phyloP scores from a whole-genome alignment of 352 stramenopile species.

The Globisporangium solare region DNA sequence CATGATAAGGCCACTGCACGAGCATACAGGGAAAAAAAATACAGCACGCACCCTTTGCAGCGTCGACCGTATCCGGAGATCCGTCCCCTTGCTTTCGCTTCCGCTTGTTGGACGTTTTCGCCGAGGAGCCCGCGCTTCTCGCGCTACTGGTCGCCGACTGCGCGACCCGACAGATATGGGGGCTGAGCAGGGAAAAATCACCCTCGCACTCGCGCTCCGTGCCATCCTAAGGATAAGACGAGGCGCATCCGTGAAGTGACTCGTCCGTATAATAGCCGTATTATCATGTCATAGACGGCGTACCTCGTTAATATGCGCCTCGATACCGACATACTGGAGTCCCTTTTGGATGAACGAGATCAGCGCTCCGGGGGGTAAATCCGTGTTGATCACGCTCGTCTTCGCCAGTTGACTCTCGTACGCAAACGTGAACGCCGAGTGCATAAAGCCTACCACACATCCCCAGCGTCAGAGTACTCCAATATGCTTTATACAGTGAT shows the following conservation, averaged over 20 bases:
- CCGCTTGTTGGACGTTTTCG: slow-evolving; percentile 74
- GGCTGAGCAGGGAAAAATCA: slow-evolving; percentile 91
- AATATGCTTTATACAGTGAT: slow-evolving; percentile 2
- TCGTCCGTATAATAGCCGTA: not conserved
- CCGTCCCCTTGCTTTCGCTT: slow-evolving; percentile 72
- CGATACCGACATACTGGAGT: slow-evolving; percentile 92
- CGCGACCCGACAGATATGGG: slow-evolving; percentile 86
- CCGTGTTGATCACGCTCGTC: slow-evolving; percentile 88
- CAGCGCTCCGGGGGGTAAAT: slow-evolving; percentile 95
- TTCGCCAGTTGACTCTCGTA: slow-evolving; percentile 96
- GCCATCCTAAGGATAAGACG: slow-evolving; percentile 49
- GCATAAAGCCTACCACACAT: slow-evolving; percentile 83
- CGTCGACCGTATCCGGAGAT: slow-evolving; percentile 57
- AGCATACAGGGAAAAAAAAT: not conserved
- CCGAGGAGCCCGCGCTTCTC: slow-evolving; percentile 23
- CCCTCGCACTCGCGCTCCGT: slow-evolving; percentile 82
- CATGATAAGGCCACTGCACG: slow-evolving; percentile 8
- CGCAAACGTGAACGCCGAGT: slow-evolving; percentile 98
- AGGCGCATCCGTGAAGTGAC: not conserved
- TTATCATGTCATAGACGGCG: slow-evolving; percentile 23
- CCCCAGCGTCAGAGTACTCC: not conserved
- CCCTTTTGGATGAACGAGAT: slow-evolving; percentile 99
- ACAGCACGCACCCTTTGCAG: slow-evolving; percentile 46
- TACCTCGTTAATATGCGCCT: slow-evolving; percentile 88
- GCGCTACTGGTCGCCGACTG: slow-evolving; percentile 71